These are phyloP conservation scores for Exophiala sideris DNA, from an alignment of 2,329 filamentous ascomycete genomes.

Conservation along the genomic window DNA sequence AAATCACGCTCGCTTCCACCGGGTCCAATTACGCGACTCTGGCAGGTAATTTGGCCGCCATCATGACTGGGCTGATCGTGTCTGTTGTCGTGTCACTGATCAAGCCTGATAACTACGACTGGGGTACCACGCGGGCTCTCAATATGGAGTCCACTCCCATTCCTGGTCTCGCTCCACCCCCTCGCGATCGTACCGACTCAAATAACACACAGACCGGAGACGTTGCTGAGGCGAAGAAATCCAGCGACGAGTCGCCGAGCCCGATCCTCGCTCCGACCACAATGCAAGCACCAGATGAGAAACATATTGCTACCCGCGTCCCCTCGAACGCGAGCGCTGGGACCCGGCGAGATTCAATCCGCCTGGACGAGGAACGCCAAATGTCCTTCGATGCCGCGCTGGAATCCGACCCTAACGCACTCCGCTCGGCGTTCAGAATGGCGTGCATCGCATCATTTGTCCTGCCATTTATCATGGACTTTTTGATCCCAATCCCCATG, in stretches of 20 bases:
- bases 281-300: conserved; percentile 6
- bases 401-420: conserved; percentile 32
- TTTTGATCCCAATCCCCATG: conserved; percentile 91
- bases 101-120: conserved; percentile 78
- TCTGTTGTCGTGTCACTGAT: conserved; percentile 71
- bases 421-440: conserved; percentile 39
- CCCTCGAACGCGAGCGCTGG: too few species aligned
- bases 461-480: conserved; percentile 66
- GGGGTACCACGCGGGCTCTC: conserved; percentile 68
- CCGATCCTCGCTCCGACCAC: conserved; percentile 3
- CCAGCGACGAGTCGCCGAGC: conserved; percentile 5
- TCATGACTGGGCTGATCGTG: conserved; percentile 72
- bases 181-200: conserved; percentile 4
- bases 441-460: conserved; percentile 57
- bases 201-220: conserved; percentile 1
- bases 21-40: conserved; percentile 60
- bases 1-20: conserved; percentile 67
- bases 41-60: conserved; percentile 72
- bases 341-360: conserved; percentile 20
- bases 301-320: background rate
- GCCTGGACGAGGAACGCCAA: conserved; percentile 29
- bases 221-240: background rate
- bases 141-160: conserved; percentile 56
- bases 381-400: conserved; percentile 28
- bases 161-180: background rate